A percentile compares a stretch with the other conserved stretches of the same genome.
These are phyloP conservation scores for Nemania diffusa DNA, from an alignment of 2,329 filamentous ascomycete genomes.

Conservation along the genomic window DNA sequence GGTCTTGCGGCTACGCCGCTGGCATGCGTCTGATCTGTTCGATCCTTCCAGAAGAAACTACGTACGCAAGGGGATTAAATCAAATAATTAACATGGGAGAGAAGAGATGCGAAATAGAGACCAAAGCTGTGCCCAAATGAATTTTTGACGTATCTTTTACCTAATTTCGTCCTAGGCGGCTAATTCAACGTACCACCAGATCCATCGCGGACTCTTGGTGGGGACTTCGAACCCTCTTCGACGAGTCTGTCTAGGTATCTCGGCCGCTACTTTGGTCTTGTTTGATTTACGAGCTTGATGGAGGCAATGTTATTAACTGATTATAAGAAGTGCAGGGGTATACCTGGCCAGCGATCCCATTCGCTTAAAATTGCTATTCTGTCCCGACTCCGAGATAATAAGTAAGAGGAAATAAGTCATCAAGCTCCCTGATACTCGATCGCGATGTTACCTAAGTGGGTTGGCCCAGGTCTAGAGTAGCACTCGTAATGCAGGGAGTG, in stretches of 20 bases:
- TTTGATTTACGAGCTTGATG: background rate
- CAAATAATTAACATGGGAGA: conserved; percentile 1
- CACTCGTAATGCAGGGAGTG: background rate
- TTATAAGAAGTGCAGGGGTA: background rate
- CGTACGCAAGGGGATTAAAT: background rate
- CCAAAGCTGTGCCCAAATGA: background rate
- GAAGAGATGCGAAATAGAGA: background rate
- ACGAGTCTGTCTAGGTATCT: background rate
- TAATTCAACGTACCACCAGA: background rate
- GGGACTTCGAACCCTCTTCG: no score
- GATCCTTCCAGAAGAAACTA: conserved; percentile 8
- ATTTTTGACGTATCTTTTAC: background rate
- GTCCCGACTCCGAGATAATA: background rate
- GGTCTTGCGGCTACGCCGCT: conserved; percentile 10
- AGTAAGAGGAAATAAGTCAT: background rate
- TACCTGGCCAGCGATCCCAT: background rate
- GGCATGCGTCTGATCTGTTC: background rate
- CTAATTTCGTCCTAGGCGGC: background rate
- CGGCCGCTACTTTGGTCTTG: background rate
- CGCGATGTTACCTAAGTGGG: background rate
- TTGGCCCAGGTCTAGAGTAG: background rate
- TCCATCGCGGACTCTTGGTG: background rate
- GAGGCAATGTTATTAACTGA: background rate
- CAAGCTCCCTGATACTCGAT: background rate
- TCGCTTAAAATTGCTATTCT: background rate